Conservation (phyloP, 345 rosid species). For the Schrenkiella parvula region DNA sequence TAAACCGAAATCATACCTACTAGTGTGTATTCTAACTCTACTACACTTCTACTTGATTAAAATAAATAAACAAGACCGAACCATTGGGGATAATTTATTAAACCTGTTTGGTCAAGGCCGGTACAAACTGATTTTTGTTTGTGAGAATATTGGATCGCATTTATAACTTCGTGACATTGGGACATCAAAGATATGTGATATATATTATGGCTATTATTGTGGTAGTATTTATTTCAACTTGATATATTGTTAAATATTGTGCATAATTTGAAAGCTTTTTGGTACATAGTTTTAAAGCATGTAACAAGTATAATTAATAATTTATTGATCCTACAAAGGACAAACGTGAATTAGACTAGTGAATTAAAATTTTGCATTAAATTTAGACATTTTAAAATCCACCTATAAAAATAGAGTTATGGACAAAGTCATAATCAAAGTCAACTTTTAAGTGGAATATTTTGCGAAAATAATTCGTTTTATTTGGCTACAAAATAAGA, state of each 20-base stretch:
- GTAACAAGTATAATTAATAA: background rate
- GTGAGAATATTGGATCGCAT: conserved; percentile 1
- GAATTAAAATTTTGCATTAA: background rate
- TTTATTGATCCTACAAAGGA: background rate
- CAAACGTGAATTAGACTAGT: background rate
- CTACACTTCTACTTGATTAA: background rate
- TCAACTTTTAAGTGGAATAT: background rate
- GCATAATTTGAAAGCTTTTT: background rate
- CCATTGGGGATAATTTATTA: background rate
- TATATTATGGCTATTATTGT: conserved; percentile 5
- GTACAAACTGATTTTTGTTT: background rate
- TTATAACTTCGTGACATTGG: conserved; percentile 21
- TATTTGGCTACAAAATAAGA: background rate
- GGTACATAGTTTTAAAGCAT: background rate
- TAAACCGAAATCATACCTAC: background rate
- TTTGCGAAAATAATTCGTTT: background rate
- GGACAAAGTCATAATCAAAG: conserved; percentile 4
- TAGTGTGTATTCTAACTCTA: no score
- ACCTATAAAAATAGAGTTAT: background rate
- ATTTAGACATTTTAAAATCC: background rate
- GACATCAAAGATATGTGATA: conserved; percentile 25
- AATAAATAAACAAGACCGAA: background rate
- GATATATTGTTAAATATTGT: background rate
- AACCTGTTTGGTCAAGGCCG: conserved; percentile 1
- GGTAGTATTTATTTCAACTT: conserved; percentile 13